Percentiles rank a stretch among this genome's conserved stretches.
Conservation (phyloP, 345 rosid species). For the Heritiera fomes region DNA sequence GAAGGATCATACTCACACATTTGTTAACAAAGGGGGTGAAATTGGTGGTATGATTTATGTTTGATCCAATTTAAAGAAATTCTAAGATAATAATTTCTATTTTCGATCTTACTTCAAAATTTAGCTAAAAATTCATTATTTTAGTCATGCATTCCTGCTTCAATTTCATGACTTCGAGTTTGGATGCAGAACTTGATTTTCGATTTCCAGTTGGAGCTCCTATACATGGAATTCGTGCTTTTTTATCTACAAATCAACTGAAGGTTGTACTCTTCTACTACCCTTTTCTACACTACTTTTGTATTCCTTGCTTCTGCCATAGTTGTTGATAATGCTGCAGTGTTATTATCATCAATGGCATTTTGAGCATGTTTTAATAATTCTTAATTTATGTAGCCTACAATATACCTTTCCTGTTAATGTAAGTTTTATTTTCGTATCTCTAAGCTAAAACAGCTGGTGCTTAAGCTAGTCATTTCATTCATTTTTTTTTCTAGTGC, state of each 20-base stretch:
- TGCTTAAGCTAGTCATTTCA: slow-evolving; percentile 1
- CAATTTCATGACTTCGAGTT: slow-evolving; percentile 22
- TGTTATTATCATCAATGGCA: not conserved
- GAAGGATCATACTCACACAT: slow-evolving; percentile 97
- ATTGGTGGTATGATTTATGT: slow-evolving; percentile 66
- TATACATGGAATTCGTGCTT: slow-evolving; percentile 84
- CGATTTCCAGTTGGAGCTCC: slow-evolving; percentile 96
- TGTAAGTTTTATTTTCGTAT: not conserved
- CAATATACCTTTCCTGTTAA: not conserved
- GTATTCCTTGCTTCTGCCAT: not conserved
- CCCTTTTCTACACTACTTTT: not conserved
- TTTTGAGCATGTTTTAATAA: not conserved
- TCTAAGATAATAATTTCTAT: slow-evolving; percentile 1
- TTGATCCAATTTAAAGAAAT: slow-evolving; percentile 15
- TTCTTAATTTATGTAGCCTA: not conserved
- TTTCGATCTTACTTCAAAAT: not conserved
- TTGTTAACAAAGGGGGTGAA: slow-evolving; percentile 84
- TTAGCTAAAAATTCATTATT: not conserved
- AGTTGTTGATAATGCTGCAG: not conserved
- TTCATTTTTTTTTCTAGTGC: slow-evolving; percentile 28
- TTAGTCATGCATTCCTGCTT: too few species aligned
- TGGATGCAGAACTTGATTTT: slow-evolving; percentile 88
- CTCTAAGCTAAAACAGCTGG: not conserved
- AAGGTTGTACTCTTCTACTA: slow-evolving; percentile 46
- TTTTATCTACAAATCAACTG: slow-evolving; percentile 83